phyloP scores from a whole-genome alignment of 805 yeast genomes.

The Tetrapisispora pingtungensis region DNA sequence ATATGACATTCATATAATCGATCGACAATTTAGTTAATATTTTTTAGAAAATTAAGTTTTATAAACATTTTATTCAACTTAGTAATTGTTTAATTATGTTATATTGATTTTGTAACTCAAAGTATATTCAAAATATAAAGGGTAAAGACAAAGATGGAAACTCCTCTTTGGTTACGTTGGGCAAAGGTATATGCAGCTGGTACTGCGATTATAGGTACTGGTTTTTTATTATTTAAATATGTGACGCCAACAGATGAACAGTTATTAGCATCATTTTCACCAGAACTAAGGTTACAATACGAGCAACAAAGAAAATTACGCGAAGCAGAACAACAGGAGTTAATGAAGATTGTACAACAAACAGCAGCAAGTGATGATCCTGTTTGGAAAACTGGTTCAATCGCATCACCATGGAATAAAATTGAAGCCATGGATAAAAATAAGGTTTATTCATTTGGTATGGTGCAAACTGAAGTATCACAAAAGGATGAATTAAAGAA shows the following conservation, averaged over 20 bases:
- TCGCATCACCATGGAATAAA: constrained; percentile 57
- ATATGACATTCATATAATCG: too few relatives aligned
- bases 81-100: too few relatives aligned
- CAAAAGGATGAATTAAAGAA: constrained; percentile 27
- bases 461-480: constrained; percentile 28
- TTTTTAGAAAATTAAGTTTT: too few relatives aligned
- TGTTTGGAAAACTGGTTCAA: constrained; percentile 70
- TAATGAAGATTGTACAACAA: constrained; percentile 54
- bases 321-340: constrained; percentile 55
- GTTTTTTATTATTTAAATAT: constrained; percentile 60
- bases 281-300: constrained; percentile 71
- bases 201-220: constrained; percentile 58
- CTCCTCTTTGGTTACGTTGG: constrained; percentile 51
- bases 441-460: constrained; percentile 33
- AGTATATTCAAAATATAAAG: neutral
- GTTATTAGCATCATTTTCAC: constrained; percentile 61
- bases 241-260: constrained; percentile 83
- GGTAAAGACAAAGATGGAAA: constrained; percentile 14
- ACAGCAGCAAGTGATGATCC: constrained; percentile 67
- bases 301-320: constrained; percentile 54
- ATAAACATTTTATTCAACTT: too few relatives aligned
- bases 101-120: too few relatives aligned
- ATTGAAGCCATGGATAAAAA: constrained; percentile 26
- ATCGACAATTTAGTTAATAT: too few relatives aligned
- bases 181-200: constrained; percentile 49